Base-by-base conservation (phyloP, 148 eudicot genomes). In the Drosera capensis region DNA sequence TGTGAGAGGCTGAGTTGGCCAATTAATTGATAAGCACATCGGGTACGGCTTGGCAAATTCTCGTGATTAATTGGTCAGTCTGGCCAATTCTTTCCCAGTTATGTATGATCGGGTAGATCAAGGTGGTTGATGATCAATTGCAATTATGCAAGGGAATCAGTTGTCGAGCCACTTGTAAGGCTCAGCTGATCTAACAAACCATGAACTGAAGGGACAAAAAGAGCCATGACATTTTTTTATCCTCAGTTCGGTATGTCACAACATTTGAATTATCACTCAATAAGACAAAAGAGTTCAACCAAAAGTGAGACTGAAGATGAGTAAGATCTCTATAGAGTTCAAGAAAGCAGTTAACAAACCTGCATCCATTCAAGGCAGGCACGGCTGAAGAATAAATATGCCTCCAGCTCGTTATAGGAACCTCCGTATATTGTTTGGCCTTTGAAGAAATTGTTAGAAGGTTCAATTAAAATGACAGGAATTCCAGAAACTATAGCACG, bases 331-430 rank as follows among this genome's bases (percentile, higher is more conserved):
- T 9, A 46, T 3, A 46, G 29, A 26, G 14, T 20, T 34, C 15
- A 35, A 46, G 5, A 26, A 8, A 5, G 30, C 40, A 41, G 3
- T 36, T 31, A 25, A 54, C 71, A 56, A 49, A 84, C 94, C 94
- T 84, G 94, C 85, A 84, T 71, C 81, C 80, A 79, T 51, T 84
- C 94, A 26, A 84, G 88, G 75, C 94, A 76, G 28, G 94, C 94
- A 69, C 88, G 94, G 55, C 71, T 73, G 48, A 79, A 84, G 55
- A 79, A 84, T 57, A 79, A 50, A 63, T 84, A 84, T 3, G 94
- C 84, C 57, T 84, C 94, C 49, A 79, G 55, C 60, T 84, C 94
- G 58, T 84, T 70, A 59, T 73, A 84, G 24, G 85, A 77, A 54
- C 94, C 94, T 59, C 94, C 94, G 52, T 84, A 84, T 25, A 80